phyloP scores from a whole-genome alignment of 257 asterid species.

The Penstemon davidsonii region DNA sequence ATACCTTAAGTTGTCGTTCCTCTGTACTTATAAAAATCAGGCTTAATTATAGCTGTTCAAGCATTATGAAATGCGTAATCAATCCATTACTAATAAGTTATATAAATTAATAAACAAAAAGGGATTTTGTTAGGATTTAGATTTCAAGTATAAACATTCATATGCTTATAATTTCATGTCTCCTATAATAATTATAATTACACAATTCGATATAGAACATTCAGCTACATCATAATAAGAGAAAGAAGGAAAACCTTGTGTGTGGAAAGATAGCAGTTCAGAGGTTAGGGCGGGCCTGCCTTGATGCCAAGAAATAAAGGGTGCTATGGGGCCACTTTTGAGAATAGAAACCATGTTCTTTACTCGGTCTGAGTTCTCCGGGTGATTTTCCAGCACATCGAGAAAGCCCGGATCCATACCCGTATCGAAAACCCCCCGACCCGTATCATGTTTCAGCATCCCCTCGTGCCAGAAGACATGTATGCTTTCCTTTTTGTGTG shows the following conservation, averaged over 20 bases:
- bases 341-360: conserved; percentile 82
- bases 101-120: too few species aligned
- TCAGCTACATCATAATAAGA: too few species aligned
- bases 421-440: conserved; percentile 78
- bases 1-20: too few species aligned
- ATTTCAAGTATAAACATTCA: too few species aligned
- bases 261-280: conserved; percentile 63
- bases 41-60: too few species aligned
- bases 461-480: conserved; percentile 86
- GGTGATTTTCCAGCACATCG: conserved; percentile 87
- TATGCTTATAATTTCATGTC: too few species aligned
- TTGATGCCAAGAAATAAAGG: conserved; percentile 70
- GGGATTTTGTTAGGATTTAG: too few species aligned
- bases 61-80: too few species aligned
- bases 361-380: conserved; percentile 84
- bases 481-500: conserved; percentile 25
- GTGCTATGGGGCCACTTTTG: conserved; percentile 76
- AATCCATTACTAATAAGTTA: too few species aligned
- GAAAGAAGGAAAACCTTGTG: conserved; percentile 49
- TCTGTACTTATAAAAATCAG: too few species aligned
- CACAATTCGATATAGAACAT: too few species aligned
- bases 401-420: conserved; percentile 90
- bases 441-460: conserved; percentile 76
- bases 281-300: conserved; percentile 67
- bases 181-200: too few species aligned